A percentile compares a stretch with the other conserved stretches of the same genome.
These are phyloP conservation scores for Irpex sp. DNA, from an alignment of 1,284 basidiomycete species.

Conservation along the genomic window DNA sequence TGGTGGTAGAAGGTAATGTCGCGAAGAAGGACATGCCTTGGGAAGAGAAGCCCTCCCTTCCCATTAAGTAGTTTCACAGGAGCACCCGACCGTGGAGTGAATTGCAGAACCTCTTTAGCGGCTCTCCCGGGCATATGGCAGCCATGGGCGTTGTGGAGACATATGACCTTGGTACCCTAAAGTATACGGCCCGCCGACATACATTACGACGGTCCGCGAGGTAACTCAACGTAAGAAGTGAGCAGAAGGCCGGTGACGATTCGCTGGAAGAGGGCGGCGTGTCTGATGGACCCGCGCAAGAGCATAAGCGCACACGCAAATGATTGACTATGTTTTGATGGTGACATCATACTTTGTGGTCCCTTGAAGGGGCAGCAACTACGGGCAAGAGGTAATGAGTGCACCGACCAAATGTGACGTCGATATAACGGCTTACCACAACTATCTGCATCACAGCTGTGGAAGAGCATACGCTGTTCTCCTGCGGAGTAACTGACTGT, in stretches of 20 bases:
- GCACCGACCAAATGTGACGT: too few species aligned
- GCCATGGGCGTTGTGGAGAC: neutral
- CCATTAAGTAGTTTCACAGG: neutral
- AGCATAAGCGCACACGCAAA: neutral
- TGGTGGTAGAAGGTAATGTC: slow-evolving; percentile 7
- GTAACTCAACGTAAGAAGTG: neutral
- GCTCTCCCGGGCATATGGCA: neutral
- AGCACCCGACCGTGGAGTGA: neutral
- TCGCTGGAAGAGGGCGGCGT: neutral
- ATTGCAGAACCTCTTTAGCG: neutral
- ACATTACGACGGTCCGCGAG: neutral
- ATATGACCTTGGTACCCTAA: neutral
- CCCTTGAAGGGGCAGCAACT: neutral
- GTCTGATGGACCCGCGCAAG: neutral
- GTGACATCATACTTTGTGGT: neutral
- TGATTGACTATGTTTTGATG: neutral
- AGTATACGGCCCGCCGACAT: neutral
- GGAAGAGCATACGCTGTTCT: too few species aligned
- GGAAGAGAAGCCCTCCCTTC: neutral
- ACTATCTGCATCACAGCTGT: too few species aligned
- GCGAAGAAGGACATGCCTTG: neutral
- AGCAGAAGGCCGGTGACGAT: neutral
- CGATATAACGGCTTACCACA: too few species aligned
- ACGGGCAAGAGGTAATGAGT: too few species aligned
- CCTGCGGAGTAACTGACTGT: too few species aligned